These are phyloP conservation scores for Phytopythium ostracodes DNA, from an alignment of 352 stramenopile genomes.

Conservation along the genomic window DNA sequence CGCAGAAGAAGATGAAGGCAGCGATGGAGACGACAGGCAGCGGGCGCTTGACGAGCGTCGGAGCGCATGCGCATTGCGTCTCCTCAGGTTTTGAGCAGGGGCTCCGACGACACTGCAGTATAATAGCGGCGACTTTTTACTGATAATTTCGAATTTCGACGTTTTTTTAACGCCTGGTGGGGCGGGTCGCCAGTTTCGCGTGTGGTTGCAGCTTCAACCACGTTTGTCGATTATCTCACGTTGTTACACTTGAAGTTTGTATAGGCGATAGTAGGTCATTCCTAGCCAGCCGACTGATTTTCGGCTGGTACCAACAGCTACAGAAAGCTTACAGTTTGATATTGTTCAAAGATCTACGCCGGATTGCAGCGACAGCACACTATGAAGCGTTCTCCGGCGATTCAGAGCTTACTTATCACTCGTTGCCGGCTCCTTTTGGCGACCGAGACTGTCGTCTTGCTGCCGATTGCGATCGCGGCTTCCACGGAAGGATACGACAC, in stretches of 20 bases:
- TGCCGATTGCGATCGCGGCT: too few relatives aligned
- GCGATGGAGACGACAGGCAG: too few relatives aligned
- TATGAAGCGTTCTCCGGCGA: neutral
- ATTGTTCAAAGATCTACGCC: neutral
- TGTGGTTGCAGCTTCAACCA: neutral
- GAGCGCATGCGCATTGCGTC: neutral
- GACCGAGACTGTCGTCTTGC: too few relatives aligned
- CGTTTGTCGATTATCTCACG: neutral
- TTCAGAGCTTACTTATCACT: neutral
- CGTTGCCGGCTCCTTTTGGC: neutral
- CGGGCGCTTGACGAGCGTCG: too few relatives aligned
- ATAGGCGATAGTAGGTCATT: neutral
- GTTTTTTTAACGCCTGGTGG: neutral
- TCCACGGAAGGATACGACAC: neutral
- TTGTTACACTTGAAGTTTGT: neutral
- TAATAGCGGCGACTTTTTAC: neutral
- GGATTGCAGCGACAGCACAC: neutral
- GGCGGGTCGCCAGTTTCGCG: too few relatives aligned
- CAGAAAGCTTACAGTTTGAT: too few relatives aligned
- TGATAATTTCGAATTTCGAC: neutral
- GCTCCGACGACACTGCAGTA: neutral
- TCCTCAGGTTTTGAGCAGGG: neutral
- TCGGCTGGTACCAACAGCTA: neutral
- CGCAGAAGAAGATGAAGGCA: too few relatives aligned
- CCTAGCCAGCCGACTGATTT: neutral